These are phyloP conservation scores for Thelonectria discophora DNA, from an alignment of 2,329 filamentous ascomycete genomes.

Conservation along the genomic window DNA sequence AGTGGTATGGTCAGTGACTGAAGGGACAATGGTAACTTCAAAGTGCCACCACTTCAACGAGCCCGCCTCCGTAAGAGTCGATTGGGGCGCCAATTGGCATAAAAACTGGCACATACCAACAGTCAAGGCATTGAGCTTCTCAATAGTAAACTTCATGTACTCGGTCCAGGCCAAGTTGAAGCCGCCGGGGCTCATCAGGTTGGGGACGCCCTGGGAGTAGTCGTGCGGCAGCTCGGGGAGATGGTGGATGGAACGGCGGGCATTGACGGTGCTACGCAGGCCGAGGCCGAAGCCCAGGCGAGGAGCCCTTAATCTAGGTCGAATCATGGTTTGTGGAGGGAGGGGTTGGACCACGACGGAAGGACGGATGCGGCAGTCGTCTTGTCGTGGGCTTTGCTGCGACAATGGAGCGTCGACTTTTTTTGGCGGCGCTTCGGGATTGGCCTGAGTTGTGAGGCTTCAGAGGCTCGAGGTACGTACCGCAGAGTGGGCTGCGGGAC, in stretches of 20 bases:
- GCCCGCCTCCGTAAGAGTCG: conserved; percentile 12
- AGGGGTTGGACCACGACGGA: conserved; percentile 10
- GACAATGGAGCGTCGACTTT: conserved; percentile 25
- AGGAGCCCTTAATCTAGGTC: conserved; percentile 63
- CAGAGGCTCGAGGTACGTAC: conserved; percentile 7
- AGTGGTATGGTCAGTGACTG: conserved; percentile 24
- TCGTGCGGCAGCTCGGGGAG: conserved; percentile 58
- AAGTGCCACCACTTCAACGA: conserved; percentile 9
- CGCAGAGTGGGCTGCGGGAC: not conserved
- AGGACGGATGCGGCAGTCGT: not conserved
- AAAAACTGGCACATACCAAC: conserved; percentile 65
- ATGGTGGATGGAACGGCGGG: conserved; percentile 56
- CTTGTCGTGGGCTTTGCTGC: conserved; percentile 15
- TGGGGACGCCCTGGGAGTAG: conserved; percentile 66
- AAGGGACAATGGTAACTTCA: conserved; percentile 2
- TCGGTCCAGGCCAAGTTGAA: conserved; percentile 83
- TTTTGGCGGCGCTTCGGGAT: conserved; percentile 17
- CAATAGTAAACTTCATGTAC: conserved; percentile 78
- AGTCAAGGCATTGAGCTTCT: conserved; percentile 79
- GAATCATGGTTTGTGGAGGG: conserved; percentile 56
- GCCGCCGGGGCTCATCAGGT: conserved; percentile 73
- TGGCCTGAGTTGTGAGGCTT: conserved; percentile 25
- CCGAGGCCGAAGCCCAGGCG: conserved; percentile 51
- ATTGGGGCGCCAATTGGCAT: not conserved
- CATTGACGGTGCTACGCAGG: conserved; percentile 47